Base-by-base conservation (phyloP, 345 rosid genomes). In the Eucalyptus sideroxylon region DNA sequence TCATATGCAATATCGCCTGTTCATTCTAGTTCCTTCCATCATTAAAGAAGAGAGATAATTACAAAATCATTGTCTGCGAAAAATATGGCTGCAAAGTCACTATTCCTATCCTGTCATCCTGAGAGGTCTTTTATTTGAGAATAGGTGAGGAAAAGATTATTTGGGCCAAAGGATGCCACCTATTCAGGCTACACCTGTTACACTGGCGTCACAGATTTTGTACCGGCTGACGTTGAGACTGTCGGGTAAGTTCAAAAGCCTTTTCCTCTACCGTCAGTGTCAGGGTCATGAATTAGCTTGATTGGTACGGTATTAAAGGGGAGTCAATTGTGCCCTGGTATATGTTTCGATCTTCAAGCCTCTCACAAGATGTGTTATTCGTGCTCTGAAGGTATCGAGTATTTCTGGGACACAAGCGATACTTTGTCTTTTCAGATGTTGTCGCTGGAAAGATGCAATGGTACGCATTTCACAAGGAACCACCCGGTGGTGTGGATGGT, bases 381-480 rank as follows among this genome's bases (percentile, higher is more conserved):
- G 37, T 72, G 26, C 40, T 91, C 40, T 86, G 91, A 88, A 95
- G 99, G 93, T 95, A 94, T 90, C 98, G 98, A 23, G 96, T 97
- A 53, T 97, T 96, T 92, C 92, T 97, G 93, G 99, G 99, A 90
- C 97, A 96, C 93, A 96, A 97, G 89, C 99, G 97, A 86, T 98
- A 98, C 95, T 98, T 97, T 77, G 99, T 95, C 82, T 94, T 98
- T 88, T 93, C 98, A 15, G 98, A 98, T 91, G 99, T 97, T 87
- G 98, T 98, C 91, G 97, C 95, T 31, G 99, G 99, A 88, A 97
- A 97, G 95, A 98, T 97, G 98, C 99, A 98, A 91, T 98, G 99
- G 98, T 97, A 98, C n/a, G 99, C 98, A 31, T 98, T 98, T 90
- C 95, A 96, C 92, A 93, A 97, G 60, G 99, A 96, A 89, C 92